phyloP scores from a whole-genome alignment of 257 asterid species.

The Ehretia macrophylla region DNA sequence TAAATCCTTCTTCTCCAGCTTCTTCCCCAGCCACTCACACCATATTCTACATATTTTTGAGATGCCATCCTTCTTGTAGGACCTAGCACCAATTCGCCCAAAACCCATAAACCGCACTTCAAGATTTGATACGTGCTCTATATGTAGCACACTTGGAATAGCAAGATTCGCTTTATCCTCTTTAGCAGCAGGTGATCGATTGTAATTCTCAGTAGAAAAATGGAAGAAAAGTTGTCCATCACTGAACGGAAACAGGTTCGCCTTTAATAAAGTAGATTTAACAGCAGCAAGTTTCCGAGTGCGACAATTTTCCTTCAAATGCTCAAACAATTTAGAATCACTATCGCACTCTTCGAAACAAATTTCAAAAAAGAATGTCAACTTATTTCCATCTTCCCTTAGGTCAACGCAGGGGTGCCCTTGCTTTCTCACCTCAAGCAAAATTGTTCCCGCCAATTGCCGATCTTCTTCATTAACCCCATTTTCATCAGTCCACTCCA shows the following conservation, averaged over 20 bases:
- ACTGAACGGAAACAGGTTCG: slow-evolving; percentile 90
- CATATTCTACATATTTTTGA: slow-evolving; percentile 60
- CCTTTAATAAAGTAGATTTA: slow-evolving; percentile 64
- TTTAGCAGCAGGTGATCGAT: slow-evolving; percentile 15
- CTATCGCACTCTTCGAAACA: slow-evolving; percentile 80
- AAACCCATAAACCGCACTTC: slow-evolving; percentile 54
- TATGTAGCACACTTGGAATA: slow-evolving; percentile 64
- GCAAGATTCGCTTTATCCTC: slow-evolving; percentile 41
- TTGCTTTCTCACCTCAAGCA: slow-evolving; percentile 60
- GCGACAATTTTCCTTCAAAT: slow-evolving; percentile 75
- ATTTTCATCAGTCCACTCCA: no score
- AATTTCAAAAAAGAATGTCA: slow-evolving; percentile 73
- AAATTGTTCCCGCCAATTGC: slow-evolving; percentile 53
- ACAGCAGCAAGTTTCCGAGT: slow-evolving; percentile 63
- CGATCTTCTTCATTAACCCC: no score
- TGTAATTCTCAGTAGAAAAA: slow-evolving; percentile 33
- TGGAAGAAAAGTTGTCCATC: slow-evolving; percentile 85
- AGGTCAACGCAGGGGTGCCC: slow-evolving; percentile 88
- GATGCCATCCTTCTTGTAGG: slow-evolving; percentile 43
- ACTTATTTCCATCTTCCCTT: slow-evolving; percentile 81
- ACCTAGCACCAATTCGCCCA: slow-evolving; percentile 64
- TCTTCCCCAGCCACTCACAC: slow-evolving; percentile 92
- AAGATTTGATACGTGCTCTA: slow-evolving; percentile 55
- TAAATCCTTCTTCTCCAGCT: slow-evolving; percentile 18
- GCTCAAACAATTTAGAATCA: slow-evolving; percentile 56